Percentiles rank a stretch among this genome's conserved stretches.
These are phyloP conservation scores for Fusarium oxysporum DNA, from an alignment of 2,329 filamentous ascomycete species.

Conservation along the genomic window DNA sequence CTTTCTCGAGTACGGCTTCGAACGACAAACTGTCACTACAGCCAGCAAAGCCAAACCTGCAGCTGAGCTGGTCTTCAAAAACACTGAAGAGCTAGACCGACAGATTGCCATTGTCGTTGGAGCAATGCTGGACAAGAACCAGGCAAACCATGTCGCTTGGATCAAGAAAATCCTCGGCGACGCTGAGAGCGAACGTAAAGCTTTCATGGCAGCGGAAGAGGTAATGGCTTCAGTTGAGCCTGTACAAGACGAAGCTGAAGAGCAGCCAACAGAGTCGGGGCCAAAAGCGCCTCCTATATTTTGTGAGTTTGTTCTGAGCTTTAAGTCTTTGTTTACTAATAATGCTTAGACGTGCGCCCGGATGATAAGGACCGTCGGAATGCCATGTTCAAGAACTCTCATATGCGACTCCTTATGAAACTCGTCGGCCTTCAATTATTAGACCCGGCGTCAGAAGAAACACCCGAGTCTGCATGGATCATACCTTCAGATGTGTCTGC, in stretches of 20 bases:
- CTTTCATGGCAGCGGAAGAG: slow-evolving; percentile 80
- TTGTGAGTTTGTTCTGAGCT: slow-evolving; percentile 43
- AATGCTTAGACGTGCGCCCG: slow-evolving; percentile 65
- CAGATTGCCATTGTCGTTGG: slow-evolving; percentile 85
- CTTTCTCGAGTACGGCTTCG: slow-evolving; percentile 91
- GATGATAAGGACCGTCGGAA: slow-evolving; percentile 74
- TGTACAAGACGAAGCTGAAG: slow-evolving; percentile 49
- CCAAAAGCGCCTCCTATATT: slow-evolving; percentile 50
- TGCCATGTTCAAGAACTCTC: slow-evolving; percentile 89
- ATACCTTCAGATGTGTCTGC: slow-evolving; percentile 75
- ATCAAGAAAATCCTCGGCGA: slow-evolving; percentile 76
- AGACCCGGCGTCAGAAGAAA: slow-evolving; percentile 70
- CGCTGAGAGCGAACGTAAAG: slow-evolving; percentile 78
- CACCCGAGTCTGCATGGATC: slow-evolving; percentile 81
- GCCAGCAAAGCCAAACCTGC: slow-evolving; percentile 73
- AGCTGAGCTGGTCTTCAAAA: slow-evolving; percentile 85
- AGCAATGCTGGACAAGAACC: slow-evolving; percentile 81
- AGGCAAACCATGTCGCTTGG: slow-evolving; percentile 83
- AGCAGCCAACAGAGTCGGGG: slow-evolving; percentile 42
- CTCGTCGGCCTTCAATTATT: slow-evolving; percentile 76
- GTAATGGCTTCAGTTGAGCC: slow-evolving; percentile 61
- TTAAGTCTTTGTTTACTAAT: slow-evolving; percentile 43
- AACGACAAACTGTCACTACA: slow-evolving; percentile 79
- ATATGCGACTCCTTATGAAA: slow-evolving; percentile 85
- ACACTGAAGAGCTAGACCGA: slow-evolving; percentile 73